Percentiles rank a stretch among this genome's conserved stretches.
Conservation (phyloP, 768 basidiomycete species). For the Grammothele lineata region DNA sequence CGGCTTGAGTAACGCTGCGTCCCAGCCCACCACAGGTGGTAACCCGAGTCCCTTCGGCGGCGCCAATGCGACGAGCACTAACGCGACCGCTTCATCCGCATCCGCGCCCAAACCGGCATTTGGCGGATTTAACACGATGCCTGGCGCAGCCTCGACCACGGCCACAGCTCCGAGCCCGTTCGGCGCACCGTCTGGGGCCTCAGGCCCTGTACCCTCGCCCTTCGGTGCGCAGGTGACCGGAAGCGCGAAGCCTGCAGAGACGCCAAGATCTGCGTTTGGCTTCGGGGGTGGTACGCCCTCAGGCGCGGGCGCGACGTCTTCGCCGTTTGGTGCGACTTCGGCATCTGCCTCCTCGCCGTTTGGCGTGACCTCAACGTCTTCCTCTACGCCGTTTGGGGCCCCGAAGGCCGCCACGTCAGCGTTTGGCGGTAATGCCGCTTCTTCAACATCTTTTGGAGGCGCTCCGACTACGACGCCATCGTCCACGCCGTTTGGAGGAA, state of each 20-base stretch:
- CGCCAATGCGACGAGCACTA: too few species aligned
- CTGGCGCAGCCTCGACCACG: not conserved
- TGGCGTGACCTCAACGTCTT: not conserved
- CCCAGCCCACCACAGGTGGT: too few species aligned
- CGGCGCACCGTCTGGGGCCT: not conserved
- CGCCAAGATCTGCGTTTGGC: constrained; percentile 12
- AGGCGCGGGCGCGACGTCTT: not conserved
- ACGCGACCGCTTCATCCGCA: too few species aligned
- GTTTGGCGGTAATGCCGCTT: not conserved
- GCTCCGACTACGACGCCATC: constrained; percentile 1
- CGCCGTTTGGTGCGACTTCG: constrained; percentile 2
- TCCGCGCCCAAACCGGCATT: too few species aligned
- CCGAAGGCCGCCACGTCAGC: not conserved
- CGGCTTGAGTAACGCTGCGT: constrained; percentile 1
- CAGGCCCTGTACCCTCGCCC: too few species aligned
- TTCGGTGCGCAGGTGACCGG: too few species aligned
- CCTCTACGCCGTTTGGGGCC: not conserved
- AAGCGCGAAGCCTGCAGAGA: constrained; percentile 3
- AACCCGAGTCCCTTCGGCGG: too few species aligned
- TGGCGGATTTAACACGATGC: too few species aligned
- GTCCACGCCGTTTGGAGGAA: not conserved
- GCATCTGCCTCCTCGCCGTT: too few species aligned
- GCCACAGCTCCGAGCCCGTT: not conserved
- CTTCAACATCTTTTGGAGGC: constrained; percentile 4
- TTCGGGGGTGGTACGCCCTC: not conserved